phyloP scores from a whole-genome alignment of 768 basidiomycete genomes.

The Termitomyces sp. region DNA sequence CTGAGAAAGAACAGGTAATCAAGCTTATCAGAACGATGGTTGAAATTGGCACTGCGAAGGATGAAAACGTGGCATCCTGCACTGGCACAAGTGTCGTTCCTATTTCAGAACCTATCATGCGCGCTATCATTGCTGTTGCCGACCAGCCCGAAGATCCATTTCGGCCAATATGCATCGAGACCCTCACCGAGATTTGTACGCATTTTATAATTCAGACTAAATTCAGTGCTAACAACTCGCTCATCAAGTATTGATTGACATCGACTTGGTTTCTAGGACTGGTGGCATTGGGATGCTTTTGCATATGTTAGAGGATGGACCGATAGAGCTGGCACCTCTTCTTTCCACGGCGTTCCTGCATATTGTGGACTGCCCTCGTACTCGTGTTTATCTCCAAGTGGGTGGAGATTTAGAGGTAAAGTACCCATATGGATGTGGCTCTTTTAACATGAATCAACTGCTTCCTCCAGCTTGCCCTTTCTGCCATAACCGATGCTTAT shows the following conservation, averaged over 20 bases:
- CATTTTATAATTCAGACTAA: slow-evolving; percentile 3
- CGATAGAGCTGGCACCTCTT: slow-evolving; percentile 73
- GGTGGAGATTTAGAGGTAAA: slow-evolving; percentile 88
- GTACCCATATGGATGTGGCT: neutral
- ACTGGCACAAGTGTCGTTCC: slow-evolving; percentile 46
- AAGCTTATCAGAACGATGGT: slow-evolving; percentile 84
- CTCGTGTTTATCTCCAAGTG: slow-evolving; percentile 70
- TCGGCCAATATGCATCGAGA: slow-evolving; percentile 76
- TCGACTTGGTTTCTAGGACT: slow-evolving; percentile 73
- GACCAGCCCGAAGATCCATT: slow-evolving; percentile 93
- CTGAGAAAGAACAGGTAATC: slow-evolving; percentile 91
- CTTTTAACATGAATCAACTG: neutral
- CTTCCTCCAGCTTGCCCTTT: slow-evolving; percentile 65
- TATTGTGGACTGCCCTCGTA: slow-evolving; percentile 81
- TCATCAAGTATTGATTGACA: slow-evolving; percentile 76
- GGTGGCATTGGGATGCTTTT: slow-evolving; percentile 86
- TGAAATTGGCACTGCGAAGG: slow-evolving; percentile 64
- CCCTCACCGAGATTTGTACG: slow-evolving; percentile 86
- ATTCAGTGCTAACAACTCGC: slow-evolving; percentile 1
- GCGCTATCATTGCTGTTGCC: slow-evolving; percentile 89
- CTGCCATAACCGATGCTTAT: slow-evolving; percentile 90
- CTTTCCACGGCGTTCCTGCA: slow-evolving; percentile 79
- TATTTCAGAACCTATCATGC: slow-evolving; percentile 73
- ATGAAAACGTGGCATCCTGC: slow-evolving; percentile 39
- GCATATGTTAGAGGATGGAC: slow-evolving; percentile 87